Conservation (phyloP, 208 protist genomes). For the Trypanosoma vivax region DNA sequence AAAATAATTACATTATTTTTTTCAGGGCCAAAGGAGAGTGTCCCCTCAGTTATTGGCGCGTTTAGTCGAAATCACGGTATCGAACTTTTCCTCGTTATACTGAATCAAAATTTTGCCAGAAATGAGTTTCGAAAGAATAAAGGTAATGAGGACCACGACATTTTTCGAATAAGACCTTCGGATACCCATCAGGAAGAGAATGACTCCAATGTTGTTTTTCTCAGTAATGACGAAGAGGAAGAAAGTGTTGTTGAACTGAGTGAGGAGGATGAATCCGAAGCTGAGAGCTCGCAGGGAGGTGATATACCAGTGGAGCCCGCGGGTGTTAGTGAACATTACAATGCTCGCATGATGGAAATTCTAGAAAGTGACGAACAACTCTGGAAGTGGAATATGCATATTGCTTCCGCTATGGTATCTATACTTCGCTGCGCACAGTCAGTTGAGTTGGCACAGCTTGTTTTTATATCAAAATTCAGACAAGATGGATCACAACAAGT, state of each 20-base stretch:
- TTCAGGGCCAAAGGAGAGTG: constrained; percentile 28
- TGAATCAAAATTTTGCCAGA: constrained; percentile 77
- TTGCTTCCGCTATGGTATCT: constrained; percentile 42
- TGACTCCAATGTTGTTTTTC: not conserved
- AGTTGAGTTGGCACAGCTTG: constrained; percentile 54
- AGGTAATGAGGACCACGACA: not conserved
- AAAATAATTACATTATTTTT: constrained; percentile 58
- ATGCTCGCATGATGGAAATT: constrained; percentile 39
- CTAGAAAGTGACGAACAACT: constrained; percentile 75
- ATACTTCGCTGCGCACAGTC: constrained; percentile 47
- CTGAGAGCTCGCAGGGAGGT: not conserved
- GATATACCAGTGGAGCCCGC: constrained; percentile 1
- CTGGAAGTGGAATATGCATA: constrained; percentile 78
- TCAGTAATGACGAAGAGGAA: constrained; percentile 13
- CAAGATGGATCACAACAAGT: constrained; percentile 26
- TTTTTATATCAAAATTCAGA: constrained; percentile 29
- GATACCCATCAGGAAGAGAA: not conserved
- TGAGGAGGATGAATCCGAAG: not conserved
- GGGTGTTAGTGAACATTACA: constrained; percentile 32
- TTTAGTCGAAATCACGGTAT: constrained; percentile 81
- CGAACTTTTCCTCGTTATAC: constrained; percentile 75
- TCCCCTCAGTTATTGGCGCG: constrained; percentile 47
- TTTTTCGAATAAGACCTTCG: not conserved
- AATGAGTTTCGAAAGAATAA: constrained; percentile 18
- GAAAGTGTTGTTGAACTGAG: not conserved